These are phyloP conservation scores for Pythium monospermum DNA, from an alignment of 352 stramenopile species.

Conservation along the genomic window DNA sequence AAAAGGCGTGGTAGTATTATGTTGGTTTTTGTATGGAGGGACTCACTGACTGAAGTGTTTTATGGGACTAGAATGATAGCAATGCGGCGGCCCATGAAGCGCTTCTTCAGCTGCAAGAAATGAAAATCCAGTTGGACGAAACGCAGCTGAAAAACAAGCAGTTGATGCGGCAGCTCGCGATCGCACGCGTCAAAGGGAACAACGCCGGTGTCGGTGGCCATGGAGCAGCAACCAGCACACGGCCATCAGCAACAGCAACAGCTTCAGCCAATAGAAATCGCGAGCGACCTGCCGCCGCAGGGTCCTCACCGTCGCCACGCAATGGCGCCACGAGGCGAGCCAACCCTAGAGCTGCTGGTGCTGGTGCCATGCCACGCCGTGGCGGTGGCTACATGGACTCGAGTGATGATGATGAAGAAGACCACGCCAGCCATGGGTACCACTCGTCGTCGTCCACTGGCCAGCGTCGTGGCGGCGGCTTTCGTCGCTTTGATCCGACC, in stretches of 20 bases:
- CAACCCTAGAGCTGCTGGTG: too few species aligned
- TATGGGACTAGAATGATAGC: slow-evolving; percentile 39
- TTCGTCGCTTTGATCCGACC: slow-evolving; percentile 74
- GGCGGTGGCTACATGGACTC: slow-evolving; percentile 11
- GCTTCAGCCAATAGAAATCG: neutral
- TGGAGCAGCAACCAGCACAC: neutral
- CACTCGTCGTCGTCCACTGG: slow-evolving; percentile 1
- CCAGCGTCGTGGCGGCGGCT: slow-evolving; percentile 31
- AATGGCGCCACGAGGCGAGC: too few species aligned
- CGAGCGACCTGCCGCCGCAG: neutral
- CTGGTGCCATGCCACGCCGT: too few species aligned
- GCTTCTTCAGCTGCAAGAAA: slow-evolving; percentile 46
- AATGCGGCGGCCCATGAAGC: slow-evolving; percentile 46
- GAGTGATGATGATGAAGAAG: slow-evolving; percentile 22
- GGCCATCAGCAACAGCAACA: neutral
- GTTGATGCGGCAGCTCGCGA: slow-evolving; percentile 62
- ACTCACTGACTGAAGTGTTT: neutral
- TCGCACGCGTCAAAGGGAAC: slow-evolving; percentile 40
- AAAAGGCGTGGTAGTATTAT: neutral
- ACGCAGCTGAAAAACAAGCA: slow-evolving; percentile 74
- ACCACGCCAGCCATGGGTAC: slow-evolving; percentile 11
- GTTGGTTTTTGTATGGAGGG: neutral
- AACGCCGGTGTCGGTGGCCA: too few species aligned
- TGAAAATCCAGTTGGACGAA: slow-evolving; percentile 58
- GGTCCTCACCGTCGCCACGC: too few species aligned